Percentiles rank a stretch among this genome's conserved stretches.
Conservation (phyloP, 352 stramenopile species). For the Saprolegnia diclina region DNA sequence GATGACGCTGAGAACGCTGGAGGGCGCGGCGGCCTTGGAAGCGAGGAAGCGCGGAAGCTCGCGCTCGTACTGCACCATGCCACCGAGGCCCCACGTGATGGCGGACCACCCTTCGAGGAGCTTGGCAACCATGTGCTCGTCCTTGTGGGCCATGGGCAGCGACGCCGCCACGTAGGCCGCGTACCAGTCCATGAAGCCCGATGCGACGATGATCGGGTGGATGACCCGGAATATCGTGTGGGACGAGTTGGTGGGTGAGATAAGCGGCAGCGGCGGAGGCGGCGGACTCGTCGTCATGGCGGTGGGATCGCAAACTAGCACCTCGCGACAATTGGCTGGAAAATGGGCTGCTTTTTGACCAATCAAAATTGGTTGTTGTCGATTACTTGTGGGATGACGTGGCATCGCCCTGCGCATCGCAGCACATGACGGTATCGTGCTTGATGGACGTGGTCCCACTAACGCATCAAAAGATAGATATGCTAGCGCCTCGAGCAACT, state of each 20-base stretch:
- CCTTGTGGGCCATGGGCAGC: conserved; percentile 4
- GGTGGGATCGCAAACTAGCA: background rate
- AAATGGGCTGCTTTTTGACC: background rate
- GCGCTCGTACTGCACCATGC: conserved; percentile 21
- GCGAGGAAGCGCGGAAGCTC: conserved; percentile 16
- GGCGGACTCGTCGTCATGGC: background rate
- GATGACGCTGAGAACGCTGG: conserved; percentile 5
- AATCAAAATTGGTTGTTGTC: background rate
- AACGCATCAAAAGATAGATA: too few species aligned
- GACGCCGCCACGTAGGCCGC: conserved; percentile 9
- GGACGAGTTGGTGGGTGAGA: conserved; percentile 9
- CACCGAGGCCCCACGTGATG: conserved; percentile 23
- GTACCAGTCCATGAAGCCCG: conserved; percentile 18
- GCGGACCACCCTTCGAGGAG: conserved; percentile 17
- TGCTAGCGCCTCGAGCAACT: too few species aligned
- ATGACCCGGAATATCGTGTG: conserved; percentile 20
- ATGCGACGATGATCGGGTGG: conserved; percentile 18
- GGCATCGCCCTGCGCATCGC: too few species aligned
- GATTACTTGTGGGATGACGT: too few species aligned
- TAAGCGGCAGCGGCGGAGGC: background rate
- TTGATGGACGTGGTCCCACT: too few species aligned
- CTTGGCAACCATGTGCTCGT: conserved; percentile 14
- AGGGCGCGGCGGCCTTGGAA: background rate
- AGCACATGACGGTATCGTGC: too few species aligned
- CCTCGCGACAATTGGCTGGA: background rate